Evolutionary conservation across 1,284 basidiomycete species (phyloP), one percentile per base, ranked within the genome.

Genomic region (Cryptococcus floricola): DNA sequence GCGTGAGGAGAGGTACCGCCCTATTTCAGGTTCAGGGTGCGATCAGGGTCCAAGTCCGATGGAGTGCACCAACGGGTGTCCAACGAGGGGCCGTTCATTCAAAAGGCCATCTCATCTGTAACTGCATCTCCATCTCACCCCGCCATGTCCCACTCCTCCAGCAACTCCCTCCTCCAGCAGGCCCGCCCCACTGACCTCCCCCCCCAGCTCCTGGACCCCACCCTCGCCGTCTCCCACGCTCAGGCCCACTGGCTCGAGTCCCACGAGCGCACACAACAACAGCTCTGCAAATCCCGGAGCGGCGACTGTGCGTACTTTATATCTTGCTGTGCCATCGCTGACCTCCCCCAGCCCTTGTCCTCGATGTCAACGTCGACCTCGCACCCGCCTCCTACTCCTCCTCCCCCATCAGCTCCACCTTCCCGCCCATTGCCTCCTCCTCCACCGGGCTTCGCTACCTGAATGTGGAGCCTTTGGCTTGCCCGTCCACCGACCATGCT

Each of bases 91-190:
- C 5, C 10, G 10, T 31, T 6, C 13, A 27, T n/a, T 16, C 19
- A 5, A 19, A 19, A 19, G 19, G 2, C 46, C 12, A 4, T 23
- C 27, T 4, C n/a, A 4, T 7, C 12, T n/a, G n/a, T 13, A 6
- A 12, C 19, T 13, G 8, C 42, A 47, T 16, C n/a, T n/a, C n/a
- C n/a, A n/a, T n/a, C n/a, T n/a, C n/a, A n/a, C n/a, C n/a, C 18
- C 45, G 50, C 46, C 25, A 60, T 60, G 59, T 57, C 59, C 39
- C 56, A 57, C 58, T 67, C 70, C 18, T 61, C 64, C 23, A 37
- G 65, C 48, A 67, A 69, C 3, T 75, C 73, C 37, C 64, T 75
- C 12, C 62, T 75, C 42, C 71, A 72, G 18, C 59, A 65, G 23
- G 58, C 68, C 50, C 63, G 73, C 10, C 73, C 73, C 8, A 49